Base-by-base conservation (phyloP, 2,329 filamentous ascomycete species). In the Colletotrichum lupini region DNA sequence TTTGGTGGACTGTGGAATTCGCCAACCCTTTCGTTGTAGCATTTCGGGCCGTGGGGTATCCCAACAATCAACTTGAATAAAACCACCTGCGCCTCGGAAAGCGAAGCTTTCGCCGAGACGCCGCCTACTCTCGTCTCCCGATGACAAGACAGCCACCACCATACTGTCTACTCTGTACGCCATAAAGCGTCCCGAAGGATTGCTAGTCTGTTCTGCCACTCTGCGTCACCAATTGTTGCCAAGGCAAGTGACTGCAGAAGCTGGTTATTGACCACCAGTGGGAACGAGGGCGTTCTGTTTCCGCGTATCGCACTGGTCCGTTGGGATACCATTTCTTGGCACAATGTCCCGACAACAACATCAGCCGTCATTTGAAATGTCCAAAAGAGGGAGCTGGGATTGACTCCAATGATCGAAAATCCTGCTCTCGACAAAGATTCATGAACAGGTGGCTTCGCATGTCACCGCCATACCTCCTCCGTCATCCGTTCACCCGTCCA, bases 41-140 rank as follows among this genome's bases (percentile, higher is more conserved):
- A 19, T 53, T 49, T 22, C 46, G n/a, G 14, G 24, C 26, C n/a
- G 24, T 24, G 52, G 49, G 52, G 22, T 24, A 55, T 26, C 35
- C 28, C 37, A 35, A n/a, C 42, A 60, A 19, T 49, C 19, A 7
- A 19, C 42, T 49, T 49, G 42, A 49, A 49, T 9, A 8, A 22
- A 49, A 22, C 42, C 4, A 49, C 19, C 42, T 37, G 58, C 22
- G n/a, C 19, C 11, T 56, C 49, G 46, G 24, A 52, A 46, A 28
- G 32, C 28, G 66, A 73, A 73, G 60, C 60, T 65, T 65, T 57
- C 46, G 59, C 59, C 66, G 59, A 69, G 66, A 42, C 46, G n/a
- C 12, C 11, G 59, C 42, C 66, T 8, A 42, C 42, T 28, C 4
- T 24, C 59, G 32, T 30, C 30, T 46, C 52, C 63, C 68, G 46